Conservation (phyloP, 306 rosid genomes). For the Medicago lupulina region DNA sequence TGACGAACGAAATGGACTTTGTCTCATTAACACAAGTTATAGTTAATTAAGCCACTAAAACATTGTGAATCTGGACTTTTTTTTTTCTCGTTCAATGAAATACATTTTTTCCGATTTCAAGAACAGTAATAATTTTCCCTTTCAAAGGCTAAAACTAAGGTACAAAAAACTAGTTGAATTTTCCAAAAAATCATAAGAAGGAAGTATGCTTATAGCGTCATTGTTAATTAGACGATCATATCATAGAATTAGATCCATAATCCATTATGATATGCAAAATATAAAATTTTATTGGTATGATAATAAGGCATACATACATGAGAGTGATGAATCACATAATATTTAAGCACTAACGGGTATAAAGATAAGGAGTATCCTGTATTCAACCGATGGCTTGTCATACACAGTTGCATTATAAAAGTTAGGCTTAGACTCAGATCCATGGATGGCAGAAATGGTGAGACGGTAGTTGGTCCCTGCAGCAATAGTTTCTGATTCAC, state of each 20-base stretch:
- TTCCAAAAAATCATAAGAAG: not conserved
- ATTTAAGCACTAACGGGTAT: too few species aligned
- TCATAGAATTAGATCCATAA: not conserved
- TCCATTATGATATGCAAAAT: not conserved
- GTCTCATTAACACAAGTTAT: too few species aligned
- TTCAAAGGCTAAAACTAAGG: too few species aligned
- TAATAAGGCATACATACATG: not conserved
- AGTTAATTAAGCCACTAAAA: too few species aligned
- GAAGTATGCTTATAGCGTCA: not conserved
- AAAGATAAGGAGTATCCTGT: constrained; percentile 32
- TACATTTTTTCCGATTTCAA: too few species aligned
- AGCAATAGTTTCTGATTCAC: constrained; percentile 33
- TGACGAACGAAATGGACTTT: too few species aligned
- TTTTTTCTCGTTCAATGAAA: too few species aligned
- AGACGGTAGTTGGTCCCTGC: constrained; percentile 35
- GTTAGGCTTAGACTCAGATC: not conserved
- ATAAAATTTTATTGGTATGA: too few species aligned
- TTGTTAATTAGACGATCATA: not conserved
- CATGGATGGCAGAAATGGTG: constrained; percentile 28
- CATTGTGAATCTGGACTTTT: too few species aligned
- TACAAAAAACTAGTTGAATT: not conserved
- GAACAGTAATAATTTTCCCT: too few species aligned
- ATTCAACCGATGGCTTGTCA: constrained; percentile 40
- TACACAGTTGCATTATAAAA: constrained; percentile 43
- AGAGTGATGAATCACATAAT: not conserved